Percentiles rank a stretch among this genome's conserved stretches.
These are phyloP conservation scores for Berkeleyomyces rouxiae DNA, from an alignment of 2,329 filamentous ascomycete species.

Conservation along the genomic window DNA sequence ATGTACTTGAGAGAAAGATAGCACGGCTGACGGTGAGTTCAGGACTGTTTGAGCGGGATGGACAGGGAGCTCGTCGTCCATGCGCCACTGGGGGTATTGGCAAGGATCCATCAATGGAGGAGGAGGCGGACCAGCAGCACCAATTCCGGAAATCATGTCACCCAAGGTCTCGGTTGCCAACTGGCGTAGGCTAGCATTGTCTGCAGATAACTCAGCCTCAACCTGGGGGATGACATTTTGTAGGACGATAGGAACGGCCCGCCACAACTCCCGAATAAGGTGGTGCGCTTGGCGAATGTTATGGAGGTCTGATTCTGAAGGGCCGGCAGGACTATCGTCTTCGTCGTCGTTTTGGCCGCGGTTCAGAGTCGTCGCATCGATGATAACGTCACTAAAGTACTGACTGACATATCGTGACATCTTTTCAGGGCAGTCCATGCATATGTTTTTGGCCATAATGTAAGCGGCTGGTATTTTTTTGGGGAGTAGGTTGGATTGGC, in stretches of 20 bases:
- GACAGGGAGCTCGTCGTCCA: slow-evolving; percentile 39
- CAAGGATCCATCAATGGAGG: slow-evolving; percentile 58
- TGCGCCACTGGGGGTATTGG: slow-evolving; percentile 62
- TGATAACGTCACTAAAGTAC: slow-evolving; percentile 93
- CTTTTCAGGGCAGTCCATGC: slow-evolving; percentile 75
- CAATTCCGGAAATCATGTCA: slow-evolving; percentile 86
- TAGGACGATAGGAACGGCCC: slow-evolving; percentile 72
- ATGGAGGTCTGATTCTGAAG: slow-evolving; percentile 68
- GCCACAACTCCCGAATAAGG: slow-evolving; percentile 82
- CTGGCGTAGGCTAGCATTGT: slow-evolving; percentile 71
- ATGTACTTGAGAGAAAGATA: slow-evolving; percentile 77
- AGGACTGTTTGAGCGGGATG: slow-evolving; percentile 44
- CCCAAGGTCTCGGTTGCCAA: slow-evolving; percentile 88
- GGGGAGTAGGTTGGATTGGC: slow-evolving; percentile 66
- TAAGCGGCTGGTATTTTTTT: slow-evolving; percentile 87
- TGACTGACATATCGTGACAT: slow-evolving; percentile 91
- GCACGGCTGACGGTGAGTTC: slow-evolving; percentile 68
- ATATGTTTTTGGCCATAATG: slow-evolving; percentile 90
- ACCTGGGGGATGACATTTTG: slow-evolving; percentile 89
- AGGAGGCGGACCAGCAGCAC: slow-evolving; percentile 71
- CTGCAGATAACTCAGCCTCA: slow-evolving; percentile 78
- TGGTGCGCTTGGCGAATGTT: slow-evolving; percentile 82
- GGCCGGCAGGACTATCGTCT: slow-evolving; percentile 42
- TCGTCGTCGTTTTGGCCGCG: slow-evolving; percentile 46
- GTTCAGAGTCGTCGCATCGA: slow-evolving; percentile 58